Conservation (phyloP, 2,329 filamentous ascomycete genomes). For the Sclerotinia sclerotiorum region DNA sequence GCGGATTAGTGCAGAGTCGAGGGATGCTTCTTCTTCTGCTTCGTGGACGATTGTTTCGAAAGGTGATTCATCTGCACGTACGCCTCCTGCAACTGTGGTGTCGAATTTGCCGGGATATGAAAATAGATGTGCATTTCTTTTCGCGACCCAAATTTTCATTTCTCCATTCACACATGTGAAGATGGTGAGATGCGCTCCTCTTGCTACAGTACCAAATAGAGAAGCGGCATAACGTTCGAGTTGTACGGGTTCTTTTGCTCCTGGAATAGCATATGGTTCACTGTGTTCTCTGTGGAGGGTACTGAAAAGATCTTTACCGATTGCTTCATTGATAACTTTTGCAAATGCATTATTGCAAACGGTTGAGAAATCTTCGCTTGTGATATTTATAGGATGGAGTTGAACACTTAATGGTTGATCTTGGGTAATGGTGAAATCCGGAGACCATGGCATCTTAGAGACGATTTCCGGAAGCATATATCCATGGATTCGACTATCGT, state of each 20-base stretch:
- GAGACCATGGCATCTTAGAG: conserved; percentile 48
- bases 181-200: conserved; percentile 65
- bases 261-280: conserved; percentile 17
- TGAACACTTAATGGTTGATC: conserved; percentile 39
- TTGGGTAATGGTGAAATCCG: conserved; percentile 42
- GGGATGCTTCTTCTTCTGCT: conserved; percentile 69
- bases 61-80: conserved; percentile 64
- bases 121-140: conserved; percentile 62
- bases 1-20: conserved; percentile 58
- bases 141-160: conserved; percentile 69
- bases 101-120: conserved; percentile 75
- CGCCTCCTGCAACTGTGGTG: conserved; percentile 76
- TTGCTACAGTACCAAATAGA: conserved; percentile 65
- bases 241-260: not conserved
- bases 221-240: conserved; percentile 27
- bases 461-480: conserved; percentile 50
- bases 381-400: conserved; percentile 35
- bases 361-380: conserved; percentile 42
- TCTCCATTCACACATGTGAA: conserved; percentile 50
- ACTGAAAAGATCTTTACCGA: conserved; percentile 42
- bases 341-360: conserved; percentile 40
- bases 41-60: conserved; percentile 70
- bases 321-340: conserved; percentile 44
- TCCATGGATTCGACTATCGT: conserved; percentile 50
- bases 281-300: conserved; percentile 33